A percentile compares a stretch with the other conserved stretches of the same genome.
Evolutionary conservation across 768 basidiomycete genomes (phyloP).

Genomic region (Boletus rex-veris): DNA sequence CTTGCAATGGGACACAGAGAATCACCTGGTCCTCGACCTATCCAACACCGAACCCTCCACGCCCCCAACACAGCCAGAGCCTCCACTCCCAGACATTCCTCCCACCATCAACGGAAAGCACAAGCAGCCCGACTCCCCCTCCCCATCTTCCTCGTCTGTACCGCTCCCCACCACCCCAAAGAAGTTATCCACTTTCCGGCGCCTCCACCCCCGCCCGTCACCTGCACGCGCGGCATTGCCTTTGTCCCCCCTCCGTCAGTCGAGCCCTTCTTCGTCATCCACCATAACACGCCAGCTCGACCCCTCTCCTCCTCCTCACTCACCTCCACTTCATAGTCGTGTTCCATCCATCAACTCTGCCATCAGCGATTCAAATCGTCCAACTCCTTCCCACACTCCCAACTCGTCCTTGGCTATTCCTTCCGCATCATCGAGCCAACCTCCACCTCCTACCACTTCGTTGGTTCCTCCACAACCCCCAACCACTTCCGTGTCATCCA

Average conservation of each 20-base stretch:
- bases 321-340: slow-evolving; percentile 27
- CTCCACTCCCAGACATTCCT: background rate
- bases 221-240: slow-evolving; percentile 18
- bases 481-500: slow-evolving; percentile 3
- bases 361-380: slow-evolving; percentile 9
- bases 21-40: slow-evolving; percentile 6
- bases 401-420: background rate
- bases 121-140: slow-evolving; percentile 1
- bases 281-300: slow-evolving; percentile 23
- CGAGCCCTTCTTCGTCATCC: slow-evolving; percentile 19
- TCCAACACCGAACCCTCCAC: background rate
- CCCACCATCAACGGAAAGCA: slow-evolving; percentile 5
- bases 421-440: background rate
- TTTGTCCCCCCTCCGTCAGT: slow-evolving; percentile 36
- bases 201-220: slow-evolving; percentile 39
- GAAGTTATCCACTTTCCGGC: slow-evolving; percentile 52
- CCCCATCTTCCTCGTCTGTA: slow-evolving; percentile 9
- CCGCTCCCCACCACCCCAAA: slow-evolving; percentile 3
- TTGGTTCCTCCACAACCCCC: slow-evolving; percentile 10
- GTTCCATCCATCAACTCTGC: slow-evolving; percentile 32
- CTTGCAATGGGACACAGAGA: slow-evolving; percentile 16
- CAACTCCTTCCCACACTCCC: slow-evolving; percentile 14
- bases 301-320: slow-evolving; percentile 21
- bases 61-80: background rate
- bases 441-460: background rate